Evolutionary conservation across 192 early-diverging fungal genomes (phyloP).

Genomic region (Coemansia umbellata): DNA sequence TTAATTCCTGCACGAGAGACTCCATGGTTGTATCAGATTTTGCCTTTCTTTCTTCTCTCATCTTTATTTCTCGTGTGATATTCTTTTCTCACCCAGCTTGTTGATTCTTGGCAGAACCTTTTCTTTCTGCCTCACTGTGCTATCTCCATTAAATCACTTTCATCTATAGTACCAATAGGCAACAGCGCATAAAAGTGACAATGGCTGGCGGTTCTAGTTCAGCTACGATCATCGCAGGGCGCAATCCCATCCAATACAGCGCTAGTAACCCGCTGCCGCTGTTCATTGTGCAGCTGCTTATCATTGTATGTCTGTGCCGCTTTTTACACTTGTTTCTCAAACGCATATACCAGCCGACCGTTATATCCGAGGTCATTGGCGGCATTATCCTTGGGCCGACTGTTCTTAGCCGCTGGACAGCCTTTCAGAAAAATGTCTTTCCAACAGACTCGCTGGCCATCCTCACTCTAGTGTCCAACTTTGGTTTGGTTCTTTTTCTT

Average conservation of each 20-base stretch:
- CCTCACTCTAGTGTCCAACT: conserved; percentile 75
- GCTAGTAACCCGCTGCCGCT: conserved; percentile 58
- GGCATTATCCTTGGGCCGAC: conserved; percentile 89
- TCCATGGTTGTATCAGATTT: not conserved
- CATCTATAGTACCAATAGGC: not conserved
- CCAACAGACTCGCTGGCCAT: conserved; percentile 62
- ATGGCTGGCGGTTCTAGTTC: conserved; percentile 31
- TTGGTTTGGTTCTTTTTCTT: conserved; percentile 86
- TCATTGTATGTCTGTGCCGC: conserved; percentile 73
- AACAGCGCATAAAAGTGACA: too few relatives aligned
- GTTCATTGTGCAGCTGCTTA: conserved; percentile 67
- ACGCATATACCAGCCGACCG: conserved; percentile 72
- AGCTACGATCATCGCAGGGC: conserved; percentile 58
- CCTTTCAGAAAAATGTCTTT: conserved; percentile 69
- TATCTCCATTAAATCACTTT: not conserved
- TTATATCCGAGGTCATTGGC: conserved; percentile 89
- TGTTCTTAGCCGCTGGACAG: conserved; percentile 69
- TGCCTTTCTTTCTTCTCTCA: not conserved
- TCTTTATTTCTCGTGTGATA: not conserved
- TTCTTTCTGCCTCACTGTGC: not conserved
- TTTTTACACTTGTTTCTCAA: conserved; percentile 60
- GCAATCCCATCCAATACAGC: conserved; percentile 58
- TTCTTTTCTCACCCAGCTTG: not conserved
- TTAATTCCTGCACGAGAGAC: too few relatives aligned
- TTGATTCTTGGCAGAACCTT: not conserved